These are phyloP conservation scores for Neofusicoccum laricinum DNA, from an alignment of 2,329 filamentous ascomycete genomes.

Conservation along the genomic window DNA sequence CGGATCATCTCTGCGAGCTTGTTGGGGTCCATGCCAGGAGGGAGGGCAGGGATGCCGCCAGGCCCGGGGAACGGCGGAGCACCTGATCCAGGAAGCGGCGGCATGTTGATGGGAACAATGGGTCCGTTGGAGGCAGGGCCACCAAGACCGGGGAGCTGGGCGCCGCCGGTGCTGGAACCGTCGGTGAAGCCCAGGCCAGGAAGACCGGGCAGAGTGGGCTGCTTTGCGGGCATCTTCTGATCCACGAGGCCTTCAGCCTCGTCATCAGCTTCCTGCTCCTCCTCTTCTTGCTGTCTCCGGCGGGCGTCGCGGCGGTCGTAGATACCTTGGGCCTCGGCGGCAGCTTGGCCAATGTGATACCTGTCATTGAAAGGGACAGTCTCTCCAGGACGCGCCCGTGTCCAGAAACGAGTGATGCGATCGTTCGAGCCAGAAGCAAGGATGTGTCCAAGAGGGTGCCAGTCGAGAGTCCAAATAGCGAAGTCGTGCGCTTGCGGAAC, in stretches of 20 bases:
- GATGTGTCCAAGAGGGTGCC: constrained; percentile 95
- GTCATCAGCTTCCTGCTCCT: constrained; percentile 90
- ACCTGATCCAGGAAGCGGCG: constrained; percentile 25
- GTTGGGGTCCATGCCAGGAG: constrained; percentile 26
- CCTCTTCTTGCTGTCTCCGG: constrained; percentile 80
- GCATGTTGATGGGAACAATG: constrained; percentile 8
- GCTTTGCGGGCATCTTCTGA: constrained; percentile 72
- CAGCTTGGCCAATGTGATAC: constrained; percentile 92
- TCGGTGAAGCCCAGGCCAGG: constrained; percentile 51
- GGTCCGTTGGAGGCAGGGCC: constrained; percentile 27
- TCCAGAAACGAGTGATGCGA: constrained; percentile 95
- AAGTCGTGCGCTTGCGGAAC: constrained; percentile 87
- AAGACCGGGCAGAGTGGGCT: constrained; percentile 53
- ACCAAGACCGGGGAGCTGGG: constrained; percentile 48
- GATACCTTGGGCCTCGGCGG: constrained; percentile 91
- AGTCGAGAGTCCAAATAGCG: constrained; percentile 96
- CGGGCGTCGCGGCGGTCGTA: constrained; percentile 79
- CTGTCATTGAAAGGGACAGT: constrained; percentile 81
- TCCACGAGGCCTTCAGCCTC: constrained; percentile 91
- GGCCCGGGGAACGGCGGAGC: constrained; percentile 25
- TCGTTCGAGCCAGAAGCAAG: constrained; percentile 95
- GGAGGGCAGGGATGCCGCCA: constrained; percentile 18
- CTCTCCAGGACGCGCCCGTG: constrained; percentile 83
- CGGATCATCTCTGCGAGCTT: constrained; percentile 34
- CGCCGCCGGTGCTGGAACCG: constrained; percentile 43